A percentile compares a stretch with the other conserved stretches of the same genome.
These are phyloP conservation scores for Rubia tinctorum DNA, from an alignment of 305 asterid species.

Conservation along the genomic window DNA sequence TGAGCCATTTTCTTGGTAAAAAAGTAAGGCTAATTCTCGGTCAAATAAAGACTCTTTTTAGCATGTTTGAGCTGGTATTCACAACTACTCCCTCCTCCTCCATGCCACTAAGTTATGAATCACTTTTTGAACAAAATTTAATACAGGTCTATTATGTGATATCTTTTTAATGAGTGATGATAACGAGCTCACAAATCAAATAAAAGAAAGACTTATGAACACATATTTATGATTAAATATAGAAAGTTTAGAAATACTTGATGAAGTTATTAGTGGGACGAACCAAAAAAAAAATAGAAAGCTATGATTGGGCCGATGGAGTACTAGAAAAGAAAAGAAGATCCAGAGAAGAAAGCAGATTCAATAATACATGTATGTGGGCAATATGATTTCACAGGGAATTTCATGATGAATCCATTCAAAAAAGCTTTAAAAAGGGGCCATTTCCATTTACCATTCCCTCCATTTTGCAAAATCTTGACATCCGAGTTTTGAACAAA, in stretches of 20 bases:
- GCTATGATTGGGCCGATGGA: too few species aligned
- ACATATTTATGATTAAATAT: too few species aligned
- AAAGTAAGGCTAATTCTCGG: background rate
- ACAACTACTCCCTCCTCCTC: conserved; percentile 42
- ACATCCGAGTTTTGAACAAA: conserved; percentile 44
- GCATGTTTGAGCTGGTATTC: conserved; percentile 35
- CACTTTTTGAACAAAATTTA: too few species aligned
- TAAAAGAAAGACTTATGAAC: too few species aligned
- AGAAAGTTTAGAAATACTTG: too few species aligned
- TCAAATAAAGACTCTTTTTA: conserved; percentile 19
- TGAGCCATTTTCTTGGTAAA: background rate
- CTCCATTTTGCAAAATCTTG: conserved; percentile 41
- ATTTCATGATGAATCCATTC: conserved; percentile 29
- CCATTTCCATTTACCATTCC: conserved; percentile 23
- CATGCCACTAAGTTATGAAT: too few species aligned
- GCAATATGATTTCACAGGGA: conserved; percentile 19
- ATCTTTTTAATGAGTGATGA: too few species aligned
- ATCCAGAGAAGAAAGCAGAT: conserved; percentile 30
- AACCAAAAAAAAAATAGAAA: too few species aligned
- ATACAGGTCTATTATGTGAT: too few species aligned
- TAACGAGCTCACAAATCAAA: too few species aligned
- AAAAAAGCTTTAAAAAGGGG: background rate
- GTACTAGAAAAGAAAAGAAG: conserved; percentile 14
- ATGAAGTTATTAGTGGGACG: too few species aligned
- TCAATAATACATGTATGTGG: conserved; percentile 27